These are phyloP conservation scores for Boletus rufocinnamomeus DNA, from an alignment of 768 basidiomycete genomes.

Conservation along the genomic window DNA sequence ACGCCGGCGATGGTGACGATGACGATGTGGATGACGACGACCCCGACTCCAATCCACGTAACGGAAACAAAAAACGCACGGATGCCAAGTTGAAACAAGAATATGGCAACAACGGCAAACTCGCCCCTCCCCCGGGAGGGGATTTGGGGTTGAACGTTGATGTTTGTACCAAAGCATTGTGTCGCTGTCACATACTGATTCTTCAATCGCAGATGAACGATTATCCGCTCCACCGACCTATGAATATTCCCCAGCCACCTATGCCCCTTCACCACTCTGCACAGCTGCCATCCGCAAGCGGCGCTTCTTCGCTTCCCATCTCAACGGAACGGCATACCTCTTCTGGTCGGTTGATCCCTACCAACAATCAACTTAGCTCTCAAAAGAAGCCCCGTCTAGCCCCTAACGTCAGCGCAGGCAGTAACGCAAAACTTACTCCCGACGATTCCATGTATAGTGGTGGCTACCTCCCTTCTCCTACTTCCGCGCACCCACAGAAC, in stretches of 20 bases:
- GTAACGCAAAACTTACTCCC: slow-evolving; percentile 24
- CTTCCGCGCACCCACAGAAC: slow-evolving; percentile 28
- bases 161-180: slow-evolving; percentile 18
- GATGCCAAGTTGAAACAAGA: slow-evolving; percentile 36
- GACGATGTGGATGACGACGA: slow-evolving; percentile 38
- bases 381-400: slow-evolving; percentile 37
- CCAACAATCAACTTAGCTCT: slow-evolving; percentile 26
- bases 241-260: slow-evolving; percentile 37
- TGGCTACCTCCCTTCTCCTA: slow-evolving; percentile 36
- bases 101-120: slow-evolving; percentile 25
- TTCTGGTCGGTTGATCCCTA: slow-evolving; percentile 34
- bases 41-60: slow-evolving; percentile 27
- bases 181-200: slow-evolving; percentile 1
- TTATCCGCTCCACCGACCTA: slow-evolving; percentile 32
- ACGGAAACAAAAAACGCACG: slow-evolving; percentile 22
- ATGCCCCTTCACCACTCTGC: slow-evolving; percentile 34
- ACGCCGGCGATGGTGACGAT: slow-evolving; percentile 43
- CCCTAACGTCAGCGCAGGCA: slow-evolving; percentile 22
- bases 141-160: slow-evolving; percentile 28
- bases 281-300: slow-evolving; percentile 23
- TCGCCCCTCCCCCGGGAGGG: slow-evolving; percentile 13
- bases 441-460: slow-evolving; percentile 35
- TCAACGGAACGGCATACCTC: slow-evolving; percentile 37
- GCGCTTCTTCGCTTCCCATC: slow-evolving; percentile 34
- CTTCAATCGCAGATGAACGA: slow-evolving; percentile 26